Evolutionary conservation across 345 rosid species (phyloP).

Genomic region (Laguncularia racemosa): DNA sequence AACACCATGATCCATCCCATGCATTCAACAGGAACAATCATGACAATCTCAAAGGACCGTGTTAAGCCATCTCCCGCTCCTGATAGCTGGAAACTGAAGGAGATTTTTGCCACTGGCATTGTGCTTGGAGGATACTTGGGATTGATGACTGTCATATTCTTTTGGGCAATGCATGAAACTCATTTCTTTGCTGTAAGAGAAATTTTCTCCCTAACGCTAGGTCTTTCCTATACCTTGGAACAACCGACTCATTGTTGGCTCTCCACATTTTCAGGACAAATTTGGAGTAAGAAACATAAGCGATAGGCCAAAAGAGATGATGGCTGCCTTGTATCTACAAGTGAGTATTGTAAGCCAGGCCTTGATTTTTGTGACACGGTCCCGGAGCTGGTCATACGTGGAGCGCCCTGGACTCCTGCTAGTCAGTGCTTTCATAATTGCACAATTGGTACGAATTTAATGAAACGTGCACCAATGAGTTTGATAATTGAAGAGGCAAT

Average conservation of each 20-base stretch:
- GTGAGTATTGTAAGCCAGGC: conserved; percentile 52
- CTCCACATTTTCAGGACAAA: conserved; percentile 21
- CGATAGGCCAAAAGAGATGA: conserved; percentile 23
- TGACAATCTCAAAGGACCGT: conserved; percentile 46
- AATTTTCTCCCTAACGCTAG: background rate
- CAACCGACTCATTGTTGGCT: background rate
- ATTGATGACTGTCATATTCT: conserved; percentile 39
- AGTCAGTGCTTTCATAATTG: conserved; percentile 25
- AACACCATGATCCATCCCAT: background rate
- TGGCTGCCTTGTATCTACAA: conserved; percentile 43
- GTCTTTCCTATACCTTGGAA: background rate
- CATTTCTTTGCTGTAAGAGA: conserved; percentile 32
- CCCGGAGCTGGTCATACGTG: conserved; percentile 37
- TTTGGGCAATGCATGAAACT: conserved; percentile 31
- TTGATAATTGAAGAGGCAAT: background rate
- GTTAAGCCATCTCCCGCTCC: conserved; percentile 48
- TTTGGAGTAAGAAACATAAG: conserved; percentile 26
- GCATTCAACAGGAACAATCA: conserved; percentile 26
- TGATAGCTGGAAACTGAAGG: conserved; percentile 39
- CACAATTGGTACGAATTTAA: conserved; percentile 30
- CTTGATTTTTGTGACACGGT: conserved; percentile 41
- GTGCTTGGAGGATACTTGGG: conserved; percentile 36
- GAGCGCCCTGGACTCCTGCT: conserved; percentile 40
- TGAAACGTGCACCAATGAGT: background rate
- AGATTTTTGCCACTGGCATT: conserved; percentile 41